These are phyloP conservation scores for Corymbia citriodora DNA, from an alignment of 441 rosid genomes.

Conservation along the genomic window DNA sequence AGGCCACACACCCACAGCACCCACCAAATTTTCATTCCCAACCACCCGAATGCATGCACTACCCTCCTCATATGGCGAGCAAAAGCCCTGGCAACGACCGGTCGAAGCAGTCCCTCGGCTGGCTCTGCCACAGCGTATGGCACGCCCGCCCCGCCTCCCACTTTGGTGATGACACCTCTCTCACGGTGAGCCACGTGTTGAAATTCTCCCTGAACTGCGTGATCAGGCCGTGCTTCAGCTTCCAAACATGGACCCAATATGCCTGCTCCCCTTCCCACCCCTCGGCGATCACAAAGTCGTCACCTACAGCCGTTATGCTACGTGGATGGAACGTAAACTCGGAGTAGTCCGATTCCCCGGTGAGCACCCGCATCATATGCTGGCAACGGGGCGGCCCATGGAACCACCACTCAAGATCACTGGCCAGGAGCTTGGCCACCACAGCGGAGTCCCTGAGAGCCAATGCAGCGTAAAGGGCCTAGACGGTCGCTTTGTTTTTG, in stretches of 20 bases:
- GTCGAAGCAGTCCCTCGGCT: not conserved
- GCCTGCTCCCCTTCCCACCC: not conserved
- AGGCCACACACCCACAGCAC: not conserved
- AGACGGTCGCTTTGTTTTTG: not conserved
- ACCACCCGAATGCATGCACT: not conserved
- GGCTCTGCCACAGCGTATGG: not conserved
- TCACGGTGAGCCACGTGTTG: not conserved
- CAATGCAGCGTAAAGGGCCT: not conserved
- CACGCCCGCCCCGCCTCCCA: not conserved
- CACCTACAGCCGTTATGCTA: not conserved
- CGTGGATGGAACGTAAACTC: not conserved
- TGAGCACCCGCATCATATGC: not conserved
- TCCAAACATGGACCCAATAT: not conserved
- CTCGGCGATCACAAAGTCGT: not conserved
- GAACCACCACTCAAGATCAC: not conserved
- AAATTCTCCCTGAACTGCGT: not conserved
- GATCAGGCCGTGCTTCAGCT: not conserved
- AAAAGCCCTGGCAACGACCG: not conserved
- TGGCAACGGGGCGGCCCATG: not conserved
- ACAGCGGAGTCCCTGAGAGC: fast-evolving
- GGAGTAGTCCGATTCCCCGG: not conserved
- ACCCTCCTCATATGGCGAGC: not conserved
- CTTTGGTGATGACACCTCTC: not conserved
- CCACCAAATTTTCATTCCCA: not conserved
- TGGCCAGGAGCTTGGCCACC: not conserved